These are phyloP conservation scores for Xanthoparmelia taractica DNA, from an alignment of 495 filamentous ascomycete genomes.

Conservation along the genomic window DNA sequence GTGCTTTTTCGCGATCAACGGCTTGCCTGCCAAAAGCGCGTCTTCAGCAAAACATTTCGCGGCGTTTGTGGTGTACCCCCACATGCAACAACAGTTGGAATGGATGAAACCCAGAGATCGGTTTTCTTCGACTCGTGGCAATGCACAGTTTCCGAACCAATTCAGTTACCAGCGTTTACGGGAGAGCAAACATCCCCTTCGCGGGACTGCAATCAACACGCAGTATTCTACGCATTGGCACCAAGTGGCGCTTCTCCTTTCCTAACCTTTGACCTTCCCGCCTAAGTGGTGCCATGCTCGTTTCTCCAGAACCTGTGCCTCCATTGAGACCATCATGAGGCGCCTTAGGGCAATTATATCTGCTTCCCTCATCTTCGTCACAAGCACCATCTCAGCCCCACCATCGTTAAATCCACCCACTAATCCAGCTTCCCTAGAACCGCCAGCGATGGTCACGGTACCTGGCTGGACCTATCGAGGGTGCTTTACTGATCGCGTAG, in stretches of 20 bases:
- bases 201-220: not conserved
- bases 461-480: slow-evolving; percentile 1
- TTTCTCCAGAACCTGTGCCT: no score
- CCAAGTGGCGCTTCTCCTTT: not conserved
- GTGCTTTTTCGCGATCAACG: not conserved
- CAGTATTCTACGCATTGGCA: not conserved
- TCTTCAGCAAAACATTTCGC: not conserved
- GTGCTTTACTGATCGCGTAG: not conserved
- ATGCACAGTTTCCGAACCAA: not conserved
- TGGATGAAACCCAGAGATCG: not conserved
- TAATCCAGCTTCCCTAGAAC: not conserved
- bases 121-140: not conserved
- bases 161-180: not conserved
- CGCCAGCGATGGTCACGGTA: not conserved
- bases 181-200: not conserved
- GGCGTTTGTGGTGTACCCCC: not conserved
- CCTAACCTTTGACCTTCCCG: not conserved
- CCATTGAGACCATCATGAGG: not conserved
- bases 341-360: not conserved
- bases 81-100: not conserved
- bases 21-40: not conserved
- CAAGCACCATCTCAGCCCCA: not conserved
- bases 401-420: not conserved
- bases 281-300: not conserved
- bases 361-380: not conserved